Evolutionary conservation across 305 asterid species (phyloP), one percentile per base, ranked within the genome.

Genomic region (Fraxinus latifolia): DNA sequence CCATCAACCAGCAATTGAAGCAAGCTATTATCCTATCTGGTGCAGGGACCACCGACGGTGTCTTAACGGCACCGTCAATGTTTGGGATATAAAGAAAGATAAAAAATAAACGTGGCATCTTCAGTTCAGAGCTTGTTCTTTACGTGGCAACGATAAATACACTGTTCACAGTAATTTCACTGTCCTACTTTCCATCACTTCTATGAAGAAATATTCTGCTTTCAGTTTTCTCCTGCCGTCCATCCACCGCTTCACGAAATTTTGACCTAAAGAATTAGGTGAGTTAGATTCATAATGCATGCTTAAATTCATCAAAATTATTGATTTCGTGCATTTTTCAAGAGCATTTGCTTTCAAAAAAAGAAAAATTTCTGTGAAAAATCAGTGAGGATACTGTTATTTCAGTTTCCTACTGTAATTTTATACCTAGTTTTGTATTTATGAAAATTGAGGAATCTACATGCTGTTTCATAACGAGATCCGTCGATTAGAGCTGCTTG

Each of bases 231-330:
- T 23, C 71, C 27, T 60, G 71, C 32, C 87, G 74, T 68, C 91
- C 87, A 84, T 81, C 88, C 87, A 81, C 86, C 83, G 82, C 86
- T 81, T 88, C 87, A 84, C 84, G 81, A 91, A 90, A 92, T 91
- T 93, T 86, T 87, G 87, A 90, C 91, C 88, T 68, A 85, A 32
- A 71, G 74, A 74, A 82, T 85, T 80, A 44, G 90, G 93, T 90
- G 72, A 86, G 89, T 77, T 85, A 15, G 33, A 77, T 77, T 44
- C 70, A 15, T 70, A 76, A 47, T n/a, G 9, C 7, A 60, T 72
- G 42, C 39, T 76, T 33, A 75, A 75, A 73, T 81, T 62, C 23
- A 72, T 73, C 21, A 37, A 42, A 77, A 81, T 71, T 47, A 21
- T 23, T 9, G 27, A 15, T 33, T 71, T 71, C 27, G 47, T 15